Conservation (phyloP, 768 basidiomycete species). For the Suillus decipiens region DNA sequence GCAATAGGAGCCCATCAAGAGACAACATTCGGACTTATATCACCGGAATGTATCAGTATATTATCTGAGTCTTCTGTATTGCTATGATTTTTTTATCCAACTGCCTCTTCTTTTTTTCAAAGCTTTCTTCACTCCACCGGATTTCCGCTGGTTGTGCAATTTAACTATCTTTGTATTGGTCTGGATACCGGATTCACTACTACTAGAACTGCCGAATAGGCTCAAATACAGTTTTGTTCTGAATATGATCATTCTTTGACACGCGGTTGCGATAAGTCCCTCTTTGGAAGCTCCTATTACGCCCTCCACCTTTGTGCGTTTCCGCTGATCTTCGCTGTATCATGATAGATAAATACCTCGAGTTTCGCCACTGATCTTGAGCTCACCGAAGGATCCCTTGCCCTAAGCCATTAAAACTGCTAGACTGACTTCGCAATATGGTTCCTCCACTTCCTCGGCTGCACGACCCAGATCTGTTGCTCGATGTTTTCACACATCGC, state of each 20-base stretch:
- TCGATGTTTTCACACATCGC: constrained; percentile 59
- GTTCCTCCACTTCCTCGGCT: constrained; percentile 55
- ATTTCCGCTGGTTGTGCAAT: background rate
- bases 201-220: too few relatives aligned
- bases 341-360: background rate
- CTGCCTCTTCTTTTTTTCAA: background rate
- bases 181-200: background rate
- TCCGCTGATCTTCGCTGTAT: background rate
- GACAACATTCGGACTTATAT: too few relatives aligned
- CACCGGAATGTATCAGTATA: constrained; percentile 5
- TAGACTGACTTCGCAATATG: background rate
- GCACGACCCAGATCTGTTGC: constrained; percentile 50
- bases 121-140: background rate
- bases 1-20: background rate
- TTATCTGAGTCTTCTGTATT: constrained; percentile 3
- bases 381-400: background rate
- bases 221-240: background rate
- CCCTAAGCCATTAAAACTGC: background rate
- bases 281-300: constrained; percentile 3
- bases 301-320: background rate
- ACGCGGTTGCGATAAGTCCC: background rate
- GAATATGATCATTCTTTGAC: background rate
- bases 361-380: background rate
- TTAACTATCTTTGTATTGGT: background rate
- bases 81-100: background rate